A percentile compares a stretch with the other conserved stretches of the same genome.
These are phyloP conservation scores for Iberis amara DNA, from an alignment of 441 rosid species.

Conservation along the genomic window DNA sequence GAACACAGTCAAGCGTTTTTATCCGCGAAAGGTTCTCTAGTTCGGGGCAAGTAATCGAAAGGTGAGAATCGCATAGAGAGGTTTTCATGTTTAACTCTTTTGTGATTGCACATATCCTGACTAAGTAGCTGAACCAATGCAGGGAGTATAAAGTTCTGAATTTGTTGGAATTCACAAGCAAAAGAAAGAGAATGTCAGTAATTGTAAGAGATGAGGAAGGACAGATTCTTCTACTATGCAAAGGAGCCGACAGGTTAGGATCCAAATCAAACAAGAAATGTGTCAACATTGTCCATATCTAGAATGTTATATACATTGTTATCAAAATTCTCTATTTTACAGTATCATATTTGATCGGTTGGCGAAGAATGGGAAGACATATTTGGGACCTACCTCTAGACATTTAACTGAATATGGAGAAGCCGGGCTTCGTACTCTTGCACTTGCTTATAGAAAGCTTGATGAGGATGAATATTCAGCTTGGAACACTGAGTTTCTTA, in stretches of 20 bases:
- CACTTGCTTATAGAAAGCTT: conserved; percentile 67
- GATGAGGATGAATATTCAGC: conserved; percentile 58
- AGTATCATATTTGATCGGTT: conserved; percentile 85
- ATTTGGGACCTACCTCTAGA: conserved; percentile 49
- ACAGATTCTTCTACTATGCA: conserved; percentile 75
- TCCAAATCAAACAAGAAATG: conserved; percentile 1
- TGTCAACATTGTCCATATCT: conserved; percentile 3
- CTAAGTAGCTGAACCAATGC: conserved; percentile 29
- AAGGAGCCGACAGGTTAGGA: conserved; percentile 94
- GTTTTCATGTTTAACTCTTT: conserved; percentile 12
- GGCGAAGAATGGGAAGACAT: conserved; percentile 65
- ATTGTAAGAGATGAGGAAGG: conserved; percentile 68
- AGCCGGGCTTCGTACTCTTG: conserved; percentile 77
- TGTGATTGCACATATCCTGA: conserved; percentile 16
- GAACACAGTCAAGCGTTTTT: conserved; percentile 76
- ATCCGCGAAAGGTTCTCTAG: conserved; percentile 49
- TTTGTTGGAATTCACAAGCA: conserved; percentile 85
- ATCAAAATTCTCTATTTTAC: conserved; percentile 25
- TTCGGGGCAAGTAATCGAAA: conserved; percentile 46
- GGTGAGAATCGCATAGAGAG: conserved; percentile 41
- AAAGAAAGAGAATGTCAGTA: conserved; percentile 90
- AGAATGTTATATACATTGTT: conserved; percentile 13
- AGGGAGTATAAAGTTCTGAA: conserved; percentile 86
- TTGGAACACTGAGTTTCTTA: conserved; percentile 73
- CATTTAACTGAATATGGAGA: conserved; percentile 90